These are phyloP conservation scores for Staphylotrichum tortipilum DNA, from an alignment of 495 filamentous ascomycete genomes.

Conservation along the genomic window DNA sequence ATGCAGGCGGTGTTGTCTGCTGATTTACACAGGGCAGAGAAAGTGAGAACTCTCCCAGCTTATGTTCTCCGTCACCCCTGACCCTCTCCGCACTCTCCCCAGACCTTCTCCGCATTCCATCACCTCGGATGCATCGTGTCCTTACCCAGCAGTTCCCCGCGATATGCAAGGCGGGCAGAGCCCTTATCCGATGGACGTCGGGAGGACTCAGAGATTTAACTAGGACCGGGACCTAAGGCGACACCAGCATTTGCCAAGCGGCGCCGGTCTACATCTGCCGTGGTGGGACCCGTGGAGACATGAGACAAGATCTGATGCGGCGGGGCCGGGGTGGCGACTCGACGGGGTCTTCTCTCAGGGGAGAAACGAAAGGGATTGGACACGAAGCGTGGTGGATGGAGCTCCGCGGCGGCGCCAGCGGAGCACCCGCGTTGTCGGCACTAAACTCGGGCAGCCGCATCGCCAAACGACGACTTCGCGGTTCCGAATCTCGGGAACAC, in stretches of 20 bases:
- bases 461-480: too few species aligned
- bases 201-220: neutral
- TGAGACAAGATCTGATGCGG: too few species aligned
- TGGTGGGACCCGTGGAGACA: neutral
- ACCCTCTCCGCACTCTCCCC: neutral
- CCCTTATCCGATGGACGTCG: neutral
- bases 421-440: too few species aligned
- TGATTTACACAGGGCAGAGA: neutral
- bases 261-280: neutral
- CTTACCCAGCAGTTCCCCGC: neutral
- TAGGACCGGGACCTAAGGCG: neutral
- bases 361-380: too few species aligned
- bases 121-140: neutral
- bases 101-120: neutral
- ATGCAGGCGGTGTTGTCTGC: neutral
- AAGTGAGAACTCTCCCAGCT: neutral
- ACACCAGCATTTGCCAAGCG: constrained; percentile 1
- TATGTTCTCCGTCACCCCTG: neutral
- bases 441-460: too few species aligned
- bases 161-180: neutral
- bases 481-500: neutral
- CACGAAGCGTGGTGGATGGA: too few species aligned
- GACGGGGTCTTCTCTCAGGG: too few species aligned
- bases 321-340: neutral
- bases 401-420: too few species aligned